Percentiles rank a stretch among this genome's conserved stretches.
Conservation (phyloP, 2,329 filamentous ascomycete genomes). For the Magnaporthiopsis incrustans region DNA sequence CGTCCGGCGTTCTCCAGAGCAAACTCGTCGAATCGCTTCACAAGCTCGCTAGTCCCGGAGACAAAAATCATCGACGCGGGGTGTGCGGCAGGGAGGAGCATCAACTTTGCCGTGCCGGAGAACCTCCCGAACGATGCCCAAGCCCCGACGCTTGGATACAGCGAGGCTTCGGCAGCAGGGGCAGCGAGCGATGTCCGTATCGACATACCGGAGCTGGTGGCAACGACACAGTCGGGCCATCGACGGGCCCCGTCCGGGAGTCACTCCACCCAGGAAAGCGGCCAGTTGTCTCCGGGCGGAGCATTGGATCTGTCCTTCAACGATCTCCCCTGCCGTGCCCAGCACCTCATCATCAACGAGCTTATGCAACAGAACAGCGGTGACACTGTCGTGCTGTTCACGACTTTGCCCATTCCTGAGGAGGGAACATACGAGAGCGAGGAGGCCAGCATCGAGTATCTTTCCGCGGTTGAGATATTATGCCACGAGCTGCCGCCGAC, state of each 20-base stretch:
- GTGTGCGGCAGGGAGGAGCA: conserved; percentile 54
- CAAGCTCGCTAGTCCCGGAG: conserved; percentile 64
- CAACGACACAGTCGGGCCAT: conserved; percentile 10
- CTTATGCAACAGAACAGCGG: conserved; percentile 61
- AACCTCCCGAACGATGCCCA: conserved; percentile 22
- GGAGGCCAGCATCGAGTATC: conserved; percentile 61
- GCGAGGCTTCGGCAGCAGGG: conserved; percentile 18
- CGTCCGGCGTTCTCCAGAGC: conserved; percentile 28
- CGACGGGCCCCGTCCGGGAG: background rate
- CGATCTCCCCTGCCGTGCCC: conserved; percentile 73
- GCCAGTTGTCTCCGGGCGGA: conserved; percentile 39
- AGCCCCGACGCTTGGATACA: background rate
- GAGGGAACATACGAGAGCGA: conserved; percentile 69
- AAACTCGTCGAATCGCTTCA: conserved; percentile 55
- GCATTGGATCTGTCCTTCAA: conserved; percentile 69
- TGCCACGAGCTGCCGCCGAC: conserved; percentile 70
- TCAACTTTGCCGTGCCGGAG: conserved; percentile 60
- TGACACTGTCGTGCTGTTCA: conserved; percentile 72
- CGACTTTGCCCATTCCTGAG: conserved; percentile 71
- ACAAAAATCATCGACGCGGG: conserved; percentile 59
- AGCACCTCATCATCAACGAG: conserved; percentile 82
- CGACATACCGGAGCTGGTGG: conserved; percentile 35
- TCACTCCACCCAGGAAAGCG: conserved; percentile 18
- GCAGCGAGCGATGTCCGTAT: conserved; percentile 26
- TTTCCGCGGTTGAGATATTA: conserved; percentile 70